Evolutionary conservation across 306 rosid species (phyloP).

Genomic region (Luffa acutangula): DNA sequence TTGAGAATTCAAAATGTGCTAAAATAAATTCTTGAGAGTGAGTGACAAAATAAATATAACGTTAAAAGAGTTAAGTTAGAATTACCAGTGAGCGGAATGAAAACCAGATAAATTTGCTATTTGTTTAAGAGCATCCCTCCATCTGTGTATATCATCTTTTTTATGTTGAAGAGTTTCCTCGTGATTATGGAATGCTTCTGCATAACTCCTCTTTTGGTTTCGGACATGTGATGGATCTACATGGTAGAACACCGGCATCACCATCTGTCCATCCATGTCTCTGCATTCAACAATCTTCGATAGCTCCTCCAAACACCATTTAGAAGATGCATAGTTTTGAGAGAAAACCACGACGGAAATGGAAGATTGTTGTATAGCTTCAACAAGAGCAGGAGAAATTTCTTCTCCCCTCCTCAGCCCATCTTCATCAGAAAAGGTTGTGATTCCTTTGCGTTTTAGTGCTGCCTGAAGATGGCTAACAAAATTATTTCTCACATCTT

Average conservation of each 20-base stretch:
- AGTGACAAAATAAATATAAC: too few species aligned
- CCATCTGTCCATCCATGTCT: neutral
- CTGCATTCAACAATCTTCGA: neutral
- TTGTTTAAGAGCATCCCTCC: too few species aligned
- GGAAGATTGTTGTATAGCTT: neutral
- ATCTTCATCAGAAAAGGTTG: neutral
- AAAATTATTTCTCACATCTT: too few species aligned
- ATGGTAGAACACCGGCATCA: neutral
- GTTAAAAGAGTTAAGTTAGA: too few species aligned
- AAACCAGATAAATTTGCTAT: too few species aligned
- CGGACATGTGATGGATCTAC: neutral
- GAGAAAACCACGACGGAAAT: neutral
- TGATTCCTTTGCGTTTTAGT: neutral
- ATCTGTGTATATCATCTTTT: too few species aligned
- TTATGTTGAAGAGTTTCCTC: too few species aligned
- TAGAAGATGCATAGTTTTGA: neutral
- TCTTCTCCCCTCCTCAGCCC: neutral
- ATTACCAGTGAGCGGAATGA: too few species aligned
- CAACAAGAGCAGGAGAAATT: neutral
- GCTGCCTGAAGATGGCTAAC: neutral
- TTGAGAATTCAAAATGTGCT: too few species aligned
- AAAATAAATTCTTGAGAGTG: too few species aligned
- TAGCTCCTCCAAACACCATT: neutral
- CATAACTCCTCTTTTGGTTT: neutral
- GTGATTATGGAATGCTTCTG: too few species aligned